Evolutionary conservation across 768 basidiomycete genomes (phyloP).

Genomic region (Podaxis rugospora): DNA sequence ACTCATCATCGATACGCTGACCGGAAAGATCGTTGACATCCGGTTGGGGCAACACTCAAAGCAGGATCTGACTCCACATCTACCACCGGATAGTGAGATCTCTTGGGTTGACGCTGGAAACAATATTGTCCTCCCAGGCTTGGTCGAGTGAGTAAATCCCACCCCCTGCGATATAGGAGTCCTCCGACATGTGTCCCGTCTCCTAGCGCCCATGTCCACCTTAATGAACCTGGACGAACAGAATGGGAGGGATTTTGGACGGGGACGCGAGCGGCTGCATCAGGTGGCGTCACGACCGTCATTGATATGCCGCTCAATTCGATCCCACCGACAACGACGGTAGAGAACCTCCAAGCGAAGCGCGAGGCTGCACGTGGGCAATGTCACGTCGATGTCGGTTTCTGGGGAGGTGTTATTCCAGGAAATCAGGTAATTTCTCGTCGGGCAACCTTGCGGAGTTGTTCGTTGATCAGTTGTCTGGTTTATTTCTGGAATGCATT

Average conservation of each 20-base stretch:
- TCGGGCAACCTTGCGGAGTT: not conserved
- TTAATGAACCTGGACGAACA: constrained; percentile 91
- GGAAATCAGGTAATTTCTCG: constrained; percentile 63
- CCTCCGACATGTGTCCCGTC: constrained; percentile 8
- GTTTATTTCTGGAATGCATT: not conserved
- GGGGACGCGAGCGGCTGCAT: constrained; percentile 85
- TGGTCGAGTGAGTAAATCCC: constrained; percentile 62
- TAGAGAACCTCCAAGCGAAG: constrained; percentile 70
- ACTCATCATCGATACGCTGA: constrained; percentile 48
- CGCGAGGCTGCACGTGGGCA: constrained; percentile 65
- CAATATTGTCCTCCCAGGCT: constrained; percentile 65
- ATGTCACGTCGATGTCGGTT: constrained; percentile 78
- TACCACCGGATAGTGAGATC: constrained; percentile 15
- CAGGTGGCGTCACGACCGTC: constrained; percentile 92
- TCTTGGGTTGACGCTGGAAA: constrained; percentile 55
- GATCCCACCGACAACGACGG: constrained; percentile 91
- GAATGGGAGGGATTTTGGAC: constrained; percentile 94
- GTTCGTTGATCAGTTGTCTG: constrained; percentile 9
- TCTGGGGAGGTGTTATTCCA: constrained; percentile 95
- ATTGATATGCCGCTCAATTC: constrained; percentile 99
- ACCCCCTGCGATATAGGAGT: not conserved
- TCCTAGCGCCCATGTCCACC: constrained; percentile 80
- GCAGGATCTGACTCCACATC: constrained; percentile 25
- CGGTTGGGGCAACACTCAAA: constrained; percentile 26
- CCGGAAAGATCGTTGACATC: constrained; percentile 60